These are phyloP conservation scores for Alloteropsis semialata DNA, from an alignment of 176 grass and related monocot genomes.

Conservation along the genomic window DNA sequence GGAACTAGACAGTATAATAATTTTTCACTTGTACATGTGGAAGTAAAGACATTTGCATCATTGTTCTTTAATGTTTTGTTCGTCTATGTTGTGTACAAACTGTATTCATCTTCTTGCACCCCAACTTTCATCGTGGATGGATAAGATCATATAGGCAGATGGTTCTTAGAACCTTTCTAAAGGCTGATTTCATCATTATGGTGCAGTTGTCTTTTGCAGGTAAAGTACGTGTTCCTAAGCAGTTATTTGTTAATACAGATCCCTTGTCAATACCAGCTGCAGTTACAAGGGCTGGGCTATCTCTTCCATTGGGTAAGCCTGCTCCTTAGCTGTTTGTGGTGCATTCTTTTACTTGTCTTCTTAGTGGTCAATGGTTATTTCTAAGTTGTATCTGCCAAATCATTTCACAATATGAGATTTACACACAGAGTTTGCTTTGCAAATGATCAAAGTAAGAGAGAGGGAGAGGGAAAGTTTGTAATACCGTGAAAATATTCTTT, in stretches of 20 bases:
- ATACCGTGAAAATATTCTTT: too few species aligned
- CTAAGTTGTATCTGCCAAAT: not conserved
- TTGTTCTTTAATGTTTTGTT: not conserved
- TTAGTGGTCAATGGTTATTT: not conserved
- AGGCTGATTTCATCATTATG: constrained; percentile 48
- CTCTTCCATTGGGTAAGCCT: constrained; percentile 73
- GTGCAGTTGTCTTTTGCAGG: constrained; percentile 62
- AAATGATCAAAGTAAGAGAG: not conserved
- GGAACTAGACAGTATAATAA: constrained; percentile 5
- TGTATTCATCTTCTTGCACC: not conserved
- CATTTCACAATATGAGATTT: not conserved
- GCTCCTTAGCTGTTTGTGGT: constrained; percentile 14
- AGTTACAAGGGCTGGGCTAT: constrained; percentile 71
- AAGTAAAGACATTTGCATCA: not conserved
- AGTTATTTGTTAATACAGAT: constrained; percentile 81
- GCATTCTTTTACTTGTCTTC: not conserved
- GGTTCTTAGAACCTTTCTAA: constrained; percentile 39
- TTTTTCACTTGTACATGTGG: not conserved
- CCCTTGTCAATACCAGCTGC: constrained; percentile 79
- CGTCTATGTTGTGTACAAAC: not conserved
- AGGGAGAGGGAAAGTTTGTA: not conserved
- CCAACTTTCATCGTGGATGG: constrained; percentile 10
- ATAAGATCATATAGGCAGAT: not conserved
- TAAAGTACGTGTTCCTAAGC: constrained; percentile 82
- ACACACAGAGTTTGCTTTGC: not conserved